Base-by-base conservation (phyloP, 2,329 filamentous ascomycete species). In the Emergomyces orientalis region DNA sequence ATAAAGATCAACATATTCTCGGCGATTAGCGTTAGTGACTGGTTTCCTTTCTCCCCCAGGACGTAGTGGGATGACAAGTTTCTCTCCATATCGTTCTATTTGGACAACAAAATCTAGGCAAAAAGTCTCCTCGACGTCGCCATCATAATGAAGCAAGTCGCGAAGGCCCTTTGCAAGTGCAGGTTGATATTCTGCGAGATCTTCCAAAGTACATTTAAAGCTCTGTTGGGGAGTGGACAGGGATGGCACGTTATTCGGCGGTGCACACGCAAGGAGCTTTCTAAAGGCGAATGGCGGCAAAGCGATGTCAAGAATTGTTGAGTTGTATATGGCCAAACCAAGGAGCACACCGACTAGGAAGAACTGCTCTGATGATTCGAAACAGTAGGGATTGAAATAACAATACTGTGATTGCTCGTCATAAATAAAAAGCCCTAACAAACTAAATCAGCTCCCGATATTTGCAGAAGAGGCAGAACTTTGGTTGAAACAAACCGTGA, bases 251-350 rank as follows among this genome's bases (percentile, higher is more conserved):
- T 79, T 77, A 19, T 80, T 79, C 1, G 81, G 76, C n/a, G 90
- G 89, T 1, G 88, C 88, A 9, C 90, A 86, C 2, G 89, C 86
- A 49, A 96, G 81, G 25, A 97, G 82, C 73, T 96, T 96, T 67
- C 90, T 87, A 72, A 96, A 97, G 1, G 89, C 88, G 73, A 96
- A 96, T 0, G 91, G 89, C 0, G 92, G 92, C 25, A 97, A 82
- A 1, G 90, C 89, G 58, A 96, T 84, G 71, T 96, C 92, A 22
- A 97, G 80, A 67, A 96, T 96, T 0, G 90, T 96, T 2, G 90
- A 95, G 74, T 97, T 96, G 77, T 96, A 96, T 65, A 97, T 96
- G 17, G 92, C 92, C 63, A 97, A 80, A 0, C 92, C 92, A 62
- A 97, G 82, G 8, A 96, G 82, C 14, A 94, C 90, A 0, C 92